Conservation (phyloP, 176 grass and related monocot species). For the Eremochloa ophiuroides region DNA sequence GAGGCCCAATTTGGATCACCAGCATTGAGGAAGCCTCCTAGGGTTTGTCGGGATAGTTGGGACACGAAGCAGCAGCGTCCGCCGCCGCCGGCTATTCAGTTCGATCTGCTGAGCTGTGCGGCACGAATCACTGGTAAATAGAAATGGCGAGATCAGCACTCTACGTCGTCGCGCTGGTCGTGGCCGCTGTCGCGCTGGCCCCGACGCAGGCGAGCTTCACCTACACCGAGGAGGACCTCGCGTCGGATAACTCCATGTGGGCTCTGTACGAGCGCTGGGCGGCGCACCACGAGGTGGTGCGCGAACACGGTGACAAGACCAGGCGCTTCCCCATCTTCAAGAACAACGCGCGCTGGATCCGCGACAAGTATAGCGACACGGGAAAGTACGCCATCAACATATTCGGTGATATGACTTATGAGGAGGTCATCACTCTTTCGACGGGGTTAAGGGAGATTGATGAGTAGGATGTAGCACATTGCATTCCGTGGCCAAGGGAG, state of each 20-base stretch:
- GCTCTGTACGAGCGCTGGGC: background rate
- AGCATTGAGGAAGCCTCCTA: too few species aligned
- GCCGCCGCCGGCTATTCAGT: too few species aligned
- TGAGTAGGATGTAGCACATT: background rate
- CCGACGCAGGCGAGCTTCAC: background rate
- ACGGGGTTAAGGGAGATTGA: background rate
- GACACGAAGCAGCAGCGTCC: too few species aligned
- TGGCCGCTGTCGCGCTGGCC: background rate
- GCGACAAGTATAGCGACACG: background rate
- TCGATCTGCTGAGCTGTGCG: too few species aligned
- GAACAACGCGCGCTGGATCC: background rate
- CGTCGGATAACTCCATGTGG: slow-evolving; percentile 6
- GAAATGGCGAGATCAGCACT: slow-evolving; percentile 5
- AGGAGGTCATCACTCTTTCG: background rate
- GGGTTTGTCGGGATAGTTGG: too few species aligned
- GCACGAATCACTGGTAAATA: too few species aligned
- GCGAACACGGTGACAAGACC: background rate
- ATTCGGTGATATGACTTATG: background rate
- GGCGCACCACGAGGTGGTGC: background rate
- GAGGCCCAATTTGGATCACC: too few species aligned
- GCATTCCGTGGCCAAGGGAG: too few species aligned
- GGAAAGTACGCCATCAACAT: background rate
- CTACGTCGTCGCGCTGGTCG: background rate
- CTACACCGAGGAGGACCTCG: slow-evolving; percentile 13
- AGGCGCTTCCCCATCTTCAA: slow-evolving; percentile 25